These are phyloP conservation scores for Coprinopsis marcescibilis DNA, from an alignment of 768 basidiomycete species.

Conservation along the genomic window DNA sequence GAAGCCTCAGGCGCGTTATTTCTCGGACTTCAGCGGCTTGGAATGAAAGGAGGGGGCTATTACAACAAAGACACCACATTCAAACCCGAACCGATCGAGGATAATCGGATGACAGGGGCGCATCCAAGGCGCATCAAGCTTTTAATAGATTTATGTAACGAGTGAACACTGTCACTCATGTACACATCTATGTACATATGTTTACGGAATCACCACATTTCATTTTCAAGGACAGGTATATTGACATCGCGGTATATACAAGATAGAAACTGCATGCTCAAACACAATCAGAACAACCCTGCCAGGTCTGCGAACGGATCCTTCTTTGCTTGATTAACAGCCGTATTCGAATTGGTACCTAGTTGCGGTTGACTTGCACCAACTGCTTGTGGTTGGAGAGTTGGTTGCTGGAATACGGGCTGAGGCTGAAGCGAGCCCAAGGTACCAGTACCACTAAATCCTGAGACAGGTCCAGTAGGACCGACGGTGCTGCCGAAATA, in stretches of 20 bases:
- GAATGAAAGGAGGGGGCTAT: no score
- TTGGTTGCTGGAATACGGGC: conserved; percentile 4
- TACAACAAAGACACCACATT: no score
- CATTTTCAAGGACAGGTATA: background rate
- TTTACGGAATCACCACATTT: background rate
- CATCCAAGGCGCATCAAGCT: no score
- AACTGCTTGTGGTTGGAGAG: conserved; percentile 6
- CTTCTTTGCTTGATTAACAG: conserved; percentile 41
- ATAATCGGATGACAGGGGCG: no score
- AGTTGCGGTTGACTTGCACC: background rate
- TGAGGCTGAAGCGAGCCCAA: conserved; percentile 5
- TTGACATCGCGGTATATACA: no score
- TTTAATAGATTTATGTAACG: no score
- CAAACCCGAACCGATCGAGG: no score
- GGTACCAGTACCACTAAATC: conserved; percentile 5
- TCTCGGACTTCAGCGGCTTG: no score
- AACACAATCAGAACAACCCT: conserved; percentile 51
- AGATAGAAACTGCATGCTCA: background rate
- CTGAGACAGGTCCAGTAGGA: conserved; percentile 3
- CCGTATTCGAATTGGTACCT: conserved; percentile 3
- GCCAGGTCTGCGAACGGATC: conserved; percentile 85
- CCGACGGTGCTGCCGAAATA: conserved; percentile 7
- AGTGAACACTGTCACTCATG: no score
- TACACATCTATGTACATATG: no score
- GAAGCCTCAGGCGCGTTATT: no score